Evolutionary conservation across 2,329 filamentous ascomycete species (phyloP), one percentile per base, ranked within the genome.

Genomic region (Claviceps quebecensis): DNA sequence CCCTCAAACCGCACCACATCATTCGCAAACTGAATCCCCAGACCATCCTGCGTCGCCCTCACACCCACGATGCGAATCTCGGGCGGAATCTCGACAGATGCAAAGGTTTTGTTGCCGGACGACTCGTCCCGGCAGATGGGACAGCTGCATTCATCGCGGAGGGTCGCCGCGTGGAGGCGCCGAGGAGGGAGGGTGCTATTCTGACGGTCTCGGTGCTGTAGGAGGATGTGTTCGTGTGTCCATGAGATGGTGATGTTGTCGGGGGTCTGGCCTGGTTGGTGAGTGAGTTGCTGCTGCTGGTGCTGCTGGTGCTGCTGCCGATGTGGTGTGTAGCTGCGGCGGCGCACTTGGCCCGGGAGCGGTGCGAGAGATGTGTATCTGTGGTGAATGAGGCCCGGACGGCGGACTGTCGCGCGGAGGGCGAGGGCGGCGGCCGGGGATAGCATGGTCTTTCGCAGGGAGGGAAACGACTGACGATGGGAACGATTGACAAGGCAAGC

Each of bases 1-100:
- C 55, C 22, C 62, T 54, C 55, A 22, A 62, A 61, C 16, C 61
- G 61, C 4, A 64, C 56, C 49, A 72, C 68, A 53, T 78, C 74
- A 48, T 68, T 60, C 5, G 65, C 59, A 81, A 87, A 93, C n/a
- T 68, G 61, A 7, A 91, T 65, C 19, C 72, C 67, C 13, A 87
- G 65, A 1, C 68, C 66, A 17, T 72, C 66, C 0, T 67, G 58
- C 16, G 57, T 57, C 1, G 64, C 49, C 2, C 58, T 55, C 34
- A 69, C 66, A 2, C 55, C 34, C 4, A 57, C 53, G 19, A 73
- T 61, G 13, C 55, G 48, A 29, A 72, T 66, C 11, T 59, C 47
- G 1, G 55, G 23, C 5, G 67, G 65, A 5, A 76, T 64, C 36
- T 72, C 67, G 29, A 65, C 63, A 4, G 69, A 72, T 1, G 67